These are phyloP conservation scores for Trametes sp. DNA, from an alignment of 1,284 basidiomycete genomes.

Conservation along the genomic window DNA sequence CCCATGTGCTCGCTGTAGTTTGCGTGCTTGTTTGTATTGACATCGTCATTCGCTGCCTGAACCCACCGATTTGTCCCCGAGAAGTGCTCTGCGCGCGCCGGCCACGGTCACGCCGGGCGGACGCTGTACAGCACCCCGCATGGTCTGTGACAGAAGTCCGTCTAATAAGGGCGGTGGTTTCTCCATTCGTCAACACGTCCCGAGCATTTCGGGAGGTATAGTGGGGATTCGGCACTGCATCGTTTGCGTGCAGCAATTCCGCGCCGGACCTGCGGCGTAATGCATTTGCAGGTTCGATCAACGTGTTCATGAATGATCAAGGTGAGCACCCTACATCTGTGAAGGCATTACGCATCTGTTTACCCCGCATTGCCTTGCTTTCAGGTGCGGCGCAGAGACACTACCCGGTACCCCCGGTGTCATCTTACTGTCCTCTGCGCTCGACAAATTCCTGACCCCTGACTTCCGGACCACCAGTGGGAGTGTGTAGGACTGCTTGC, in stretches of 20 bases:
- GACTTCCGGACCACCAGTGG: background rate
- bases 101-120: background rate
- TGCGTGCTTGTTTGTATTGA: conserved; percentile 16
- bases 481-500: background rate
- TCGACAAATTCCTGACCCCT: background rate
- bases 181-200: background rate
- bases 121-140: background rate
- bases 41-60: conserved; percentile 5
- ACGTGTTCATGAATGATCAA: background rate
- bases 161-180: conserved; percentile 6
- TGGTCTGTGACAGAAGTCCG: background rate
- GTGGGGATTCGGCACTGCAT: background rate
- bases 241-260: background rate
- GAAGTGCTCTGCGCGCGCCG: background rate
- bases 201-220: background rate
- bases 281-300: background rate
- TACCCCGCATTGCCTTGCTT: background rate
- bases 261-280: background rate
- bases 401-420: background rate
- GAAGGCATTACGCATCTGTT: background rate
- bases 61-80: conserved; percentile 15
- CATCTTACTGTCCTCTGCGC: background rate
- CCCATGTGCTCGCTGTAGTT: conserved; percentile 5
- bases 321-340: background rate
- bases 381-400: background rate